Percentiles rank a stretch among this genome's conserved stretches.
These are phyloP conservation scores for Tripterygium wilfordii DNA, from an alignment of 177 flowering plant species.

Conservation along the genomic window DNA sequence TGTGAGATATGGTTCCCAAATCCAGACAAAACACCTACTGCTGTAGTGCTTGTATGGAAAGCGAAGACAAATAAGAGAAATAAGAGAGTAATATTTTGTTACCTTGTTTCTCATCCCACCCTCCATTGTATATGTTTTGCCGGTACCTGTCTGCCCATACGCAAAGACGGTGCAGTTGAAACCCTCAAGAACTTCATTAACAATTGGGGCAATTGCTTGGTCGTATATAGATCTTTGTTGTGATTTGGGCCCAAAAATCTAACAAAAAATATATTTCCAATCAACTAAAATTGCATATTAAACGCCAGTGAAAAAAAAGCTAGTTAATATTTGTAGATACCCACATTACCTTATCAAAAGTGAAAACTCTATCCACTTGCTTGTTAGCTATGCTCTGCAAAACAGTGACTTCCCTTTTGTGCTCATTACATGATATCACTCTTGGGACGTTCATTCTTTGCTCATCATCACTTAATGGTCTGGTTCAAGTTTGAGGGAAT, in stretches of 20 bases:
- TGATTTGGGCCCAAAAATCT: conserved; percentile 90
- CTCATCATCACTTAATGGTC: conserved; percentile 83
- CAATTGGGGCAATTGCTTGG: conserved; percentile 76
- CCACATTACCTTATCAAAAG: conserved; percentile 62
- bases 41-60: too few relatives aligned
- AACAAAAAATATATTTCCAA: conserved; percentile 2
- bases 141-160: conserved; percentile 91
- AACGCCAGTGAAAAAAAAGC: neutral
- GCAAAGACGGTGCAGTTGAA: conserved; percentile 92
- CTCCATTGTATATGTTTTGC: conserved; percentile 94
- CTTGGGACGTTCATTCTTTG: conserved; percentile 49
- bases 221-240: conserved; percentile 85
- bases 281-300: neutral
- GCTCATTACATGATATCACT: conserved; percentile 68
- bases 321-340: neutral
- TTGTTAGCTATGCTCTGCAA: conserved; percentile 62
- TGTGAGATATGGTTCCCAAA: neutral
- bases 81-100: too few relatives aligned
- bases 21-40: neutral
- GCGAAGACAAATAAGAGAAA: too few relatives aligned
- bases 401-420: conserved; percentile 62
- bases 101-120: conserved; percentile 85
- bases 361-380: conserved; percentile 72
- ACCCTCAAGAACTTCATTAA: conserved; percentile 86
- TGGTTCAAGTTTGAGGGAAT: conserved; percentile 10